Base-by-base conservation (phyloP, 1,284 basidiomycete genomes). In the Agaricales sp. region DNA sequence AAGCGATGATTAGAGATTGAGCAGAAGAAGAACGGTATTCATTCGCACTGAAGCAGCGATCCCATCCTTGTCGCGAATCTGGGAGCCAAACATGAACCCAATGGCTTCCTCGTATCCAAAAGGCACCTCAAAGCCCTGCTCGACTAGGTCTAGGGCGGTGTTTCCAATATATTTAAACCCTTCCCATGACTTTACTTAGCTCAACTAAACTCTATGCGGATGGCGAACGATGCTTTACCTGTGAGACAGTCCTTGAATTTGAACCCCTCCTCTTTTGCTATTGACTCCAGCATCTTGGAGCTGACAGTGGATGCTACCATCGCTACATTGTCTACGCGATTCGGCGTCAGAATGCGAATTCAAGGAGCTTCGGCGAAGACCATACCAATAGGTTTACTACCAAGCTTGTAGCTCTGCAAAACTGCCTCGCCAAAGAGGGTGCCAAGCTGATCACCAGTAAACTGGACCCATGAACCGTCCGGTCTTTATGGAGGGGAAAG, bases 81-180 rank as follows among this genome's bases (percentile, higher is more conserved):
- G 69, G 4, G 74, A 67, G 12, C 86, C 86, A 60, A 89, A 80
- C 87, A 91, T 90, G 59, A 77, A 92, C 1, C 89, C 87, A 50
- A 92, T 90, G 0, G 90, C 90, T 63, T 92, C 89, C 62, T 92
- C 89, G 57, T 92, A 92, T 4, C 82, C 87, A 61, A 92, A 91
- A 0, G 76, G 77, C 6, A 89, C 86, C 21, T 82, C 74, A 58
- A 75, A 88, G 0, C 87, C 89, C 45, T 80, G 65, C 38, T 65
- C 59, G 16, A 75, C 79, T 8, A 91, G 70, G 45, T 73, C 66
- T 21, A 88, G 65, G 1, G 83, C 86, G 3, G 78, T 82, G 59
- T 92, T 92, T 8, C 89, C 89, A 47, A 92, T 89, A 61, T 78
- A 89, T 61, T 88, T 90, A 65, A 90, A 90, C 1, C 87, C 86